Percentiles rank a stretch among this genome's conserved stretches.
Conservation (phyloP, 129 eudicot species). For the Flaveria robusta region DNA sequence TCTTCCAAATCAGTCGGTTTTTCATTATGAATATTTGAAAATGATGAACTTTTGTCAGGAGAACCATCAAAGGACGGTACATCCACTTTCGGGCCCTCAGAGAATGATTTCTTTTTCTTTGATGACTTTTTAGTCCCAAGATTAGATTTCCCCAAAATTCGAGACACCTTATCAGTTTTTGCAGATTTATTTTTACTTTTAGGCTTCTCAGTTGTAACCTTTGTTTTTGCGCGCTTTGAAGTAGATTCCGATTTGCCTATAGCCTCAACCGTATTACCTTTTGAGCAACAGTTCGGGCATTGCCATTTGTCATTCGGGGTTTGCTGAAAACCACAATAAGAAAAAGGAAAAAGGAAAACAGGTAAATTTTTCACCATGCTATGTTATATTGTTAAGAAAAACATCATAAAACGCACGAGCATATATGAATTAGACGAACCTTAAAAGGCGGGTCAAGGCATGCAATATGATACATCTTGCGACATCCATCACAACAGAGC, state of each 20-base stretch:
- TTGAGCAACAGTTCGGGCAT: conserved; percentile 64
- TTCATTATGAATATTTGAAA: conserved; percentile 34
- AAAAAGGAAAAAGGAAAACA: not conserved
- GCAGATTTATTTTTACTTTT: conserved; percentile 43
- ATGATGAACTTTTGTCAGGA: conserved; percentile 35
- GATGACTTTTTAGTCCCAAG: conserved; percentile 52
- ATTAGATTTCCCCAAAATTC: conserved; percentile 38
- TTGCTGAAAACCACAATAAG: conserved; percentile 43
- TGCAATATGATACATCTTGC: conserved; percentile 67
- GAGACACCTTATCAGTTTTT: conserved; percentile 39
- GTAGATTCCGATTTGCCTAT: conserved; percentile 37
- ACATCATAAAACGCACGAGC: not conserved
- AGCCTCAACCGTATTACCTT: conserved; percentile 38
- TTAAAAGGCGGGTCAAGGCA: conserved; percentile 86
- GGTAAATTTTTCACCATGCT: not conserved
- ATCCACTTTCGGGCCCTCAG: conserved; percentile 26
- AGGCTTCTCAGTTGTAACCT: conserved; percentile 40
- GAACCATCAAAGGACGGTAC: conserved; percentile 43
- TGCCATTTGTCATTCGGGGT: conserved; percentile 85
- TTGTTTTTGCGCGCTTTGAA: conserved; percentile 64
- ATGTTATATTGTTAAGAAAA: not conserved
- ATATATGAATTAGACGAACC: conserved; percentile 44
- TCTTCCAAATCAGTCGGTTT: conserved; percentile 34
- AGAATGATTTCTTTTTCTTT: conserved; percentile 43
- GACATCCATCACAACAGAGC: conserved; percentile 82